Evolutionary conservation across 208 protist genomes (phyloP), one percentile per base, ranked within the genome.

Genomic region (Acanthamoeba quina): DNA sequence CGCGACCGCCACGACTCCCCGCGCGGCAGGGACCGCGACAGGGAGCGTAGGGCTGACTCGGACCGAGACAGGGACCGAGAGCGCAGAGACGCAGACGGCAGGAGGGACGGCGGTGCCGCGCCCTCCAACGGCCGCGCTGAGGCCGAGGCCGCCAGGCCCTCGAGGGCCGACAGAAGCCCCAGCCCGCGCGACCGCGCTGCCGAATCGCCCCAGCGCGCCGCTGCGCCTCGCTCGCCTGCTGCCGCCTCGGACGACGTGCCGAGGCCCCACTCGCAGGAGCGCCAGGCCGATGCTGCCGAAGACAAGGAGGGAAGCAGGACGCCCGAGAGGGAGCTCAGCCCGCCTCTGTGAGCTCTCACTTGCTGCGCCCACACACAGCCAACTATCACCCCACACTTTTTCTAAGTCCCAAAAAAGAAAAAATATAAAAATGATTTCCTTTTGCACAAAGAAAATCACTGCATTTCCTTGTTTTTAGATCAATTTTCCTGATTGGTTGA

Each of bases 1-100:
- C 56, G 85, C 24, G 85, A 91, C 56, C 56, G 85, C 26, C 52
- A 91, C 85, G 66, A 72, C 66, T 72, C 66, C n/a, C 66, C 29
- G 9, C 66, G 66, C 31, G 66, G 31, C 66, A 31, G 66, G 26
- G 66, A 72, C 66, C 47, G 74, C 29, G 80, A 88, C n/a, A 37
- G 80, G 21, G 80, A 88, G 44, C 49, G 80, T n/a, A 86, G 78
- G 44, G 52, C 44, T 19, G 64, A 49, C 47, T 47, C 29, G 56
- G 80, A 89, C 26, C 47, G 80, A 9, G 56, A 66, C 37, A 86
- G 78, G 78, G 78, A 86, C 47, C 6, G 80, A 29, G 80, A 89
- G 31, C 80, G 49, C 80, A 37, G 56, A 17, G 54, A 58, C 17
- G 24, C 9, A 2, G 80, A 89, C 80, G n/a, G 52, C 15, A 44